Evolutionary conservation across 768 basidiomycete genomes (phyloP), one percentile per base, ranked within the genome.

Genomic region (Pseudohyphozyma bogoriensis): DNA sequence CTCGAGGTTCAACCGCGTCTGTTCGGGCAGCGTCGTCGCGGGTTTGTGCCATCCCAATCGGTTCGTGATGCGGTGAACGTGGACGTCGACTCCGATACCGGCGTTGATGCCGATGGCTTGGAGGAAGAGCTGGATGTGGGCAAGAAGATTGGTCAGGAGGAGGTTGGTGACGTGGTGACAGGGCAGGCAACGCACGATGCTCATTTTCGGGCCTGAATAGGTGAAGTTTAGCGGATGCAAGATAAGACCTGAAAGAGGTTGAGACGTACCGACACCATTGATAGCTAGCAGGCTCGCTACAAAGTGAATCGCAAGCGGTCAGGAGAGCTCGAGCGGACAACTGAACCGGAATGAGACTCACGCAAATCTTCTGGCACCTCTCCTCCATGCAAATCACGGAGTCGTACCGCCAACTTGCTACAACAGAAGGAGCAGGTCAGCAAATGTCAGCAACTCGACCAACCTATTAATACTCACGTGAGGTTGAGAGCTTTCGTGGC

Each of bases 51-150:
- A 99, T 42, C 87, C 84, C 2, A 99, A 74, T 20, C 90, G 78
- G 67, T 97, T 92, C 31, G 91, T 91, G 55, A 99, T 96, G 9
- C 93, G 78, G 67, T 96, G 91, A 0, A 72, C 53, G 72, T 99
- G 93, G 0, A 89, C 86, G 67, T 99, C 93, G 0, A 97, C 93
- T 0, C 92, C 93, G 36, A 96, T 93, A 1, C 93, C 93, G n/a
- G 51, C 62, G 39, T 67, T 63, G 24, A 58, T n/a, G 2, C 66
- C 66, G 24, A 49, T 61, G 12, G 66, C 50, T n/a, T 66, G 62
- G 20, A 64, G 36, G 36, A 45, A 65, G 5, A 68, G 47, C 37
- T 62, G 45, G 16, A 13, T 29, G 36, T 35, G 47, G 12, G 37
- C 36, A 50, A 15, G 40, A 22, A 81, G n/a, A 28, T 35, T 9